Evolutionary conservation across 371 early-diverging fungal species (phyloP).

Genomic region (Actinomortierella wolfii): DNA sequence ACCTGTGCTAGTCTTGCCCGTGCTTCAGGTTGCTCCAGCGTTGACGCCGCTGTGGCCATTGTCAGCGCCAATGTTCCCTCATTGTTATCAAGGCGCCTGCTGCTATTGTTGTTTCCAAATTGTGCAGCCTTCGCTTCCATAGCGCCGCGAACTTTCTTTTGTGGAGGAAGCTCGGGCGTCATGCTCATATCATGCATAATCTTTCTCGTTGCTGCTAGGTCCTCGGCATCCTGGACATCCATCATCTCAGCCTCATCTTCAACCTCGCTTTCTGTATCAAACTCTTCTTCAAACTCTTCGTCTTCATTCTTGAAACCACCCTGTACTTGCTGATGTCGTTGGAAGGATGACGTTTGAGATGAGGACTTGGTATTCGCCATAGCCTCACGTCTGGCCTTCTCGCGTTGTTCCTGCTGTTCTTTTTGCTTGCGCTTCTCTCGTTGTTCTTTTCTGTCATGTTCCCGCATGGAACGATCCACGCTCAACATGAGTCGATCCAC

Average conservation of each 20-base stretch:
- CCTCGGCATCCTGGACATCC: neutral
- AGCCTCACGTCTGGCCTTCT: neutral
- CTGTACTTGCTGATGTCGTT: neutral
- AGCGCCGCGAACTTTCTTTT: too few species aligned
- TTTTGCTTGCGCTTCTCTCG: constrained; percentile 6
- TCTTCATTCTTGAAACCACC: constrained; percentile 3
- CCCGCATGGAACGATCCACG: constrained; percentile 27
- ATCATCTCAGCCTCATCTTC: constrained; percentile 9
- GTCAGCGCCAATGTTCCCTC: constrained; percentile 11
- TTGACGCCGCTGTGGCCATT: constrained; percentile 26
- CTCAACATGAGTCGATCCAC: constrained; percentile 40
- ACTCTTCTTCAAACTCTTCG: constrained; percentile 42
- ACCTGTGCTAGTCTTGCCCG: constrained; percentile 21
- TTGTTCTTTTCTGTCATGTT: neutral
- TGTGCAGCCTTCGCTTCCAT: too few species aligned
- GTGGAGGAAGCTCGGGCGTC: too few species aligned
- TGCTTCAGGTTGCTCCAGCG: constrained; percentile 29
- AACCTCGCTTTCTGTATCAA: constrained; percentile 40
- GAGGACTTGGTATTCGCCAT: too few species aligned
- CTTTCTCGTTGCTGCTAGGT: too few species aligned
- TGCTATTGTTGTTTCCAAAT: too few species aligned
- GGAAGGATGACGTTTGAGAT: too few species aligned
- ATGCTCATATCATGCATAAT: too few species aligned
- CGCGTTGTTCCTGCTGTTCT: neutral
- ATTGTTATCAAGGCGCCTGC: too few species aligned